Base-by-base conservation (phyloP, 1,284 basidiomycete genomes). In the Leccinum angustisporum region DNA sequence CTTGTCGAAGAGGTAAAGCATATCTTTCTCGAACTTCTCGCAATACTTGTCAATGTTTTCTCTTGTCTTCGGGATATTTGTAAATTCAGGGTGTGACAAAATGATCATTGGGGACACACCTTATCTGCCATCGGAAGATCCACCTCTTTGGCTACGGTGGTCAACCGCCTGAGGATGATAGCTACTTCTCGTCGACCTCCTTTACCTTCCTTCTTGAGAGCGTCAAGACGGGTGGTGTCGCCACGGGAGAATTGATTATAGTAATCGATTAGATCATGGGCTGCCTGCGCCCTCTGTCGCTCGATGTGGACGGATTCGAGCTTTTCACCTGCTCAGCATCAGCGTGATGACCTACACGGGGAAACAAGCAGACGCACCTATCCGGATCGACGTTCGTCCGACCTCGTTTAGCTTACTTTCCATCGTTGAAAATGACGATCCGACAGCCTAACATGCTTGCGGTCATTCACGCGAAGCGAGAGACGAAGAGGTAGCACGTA, bases 11-110 rank as follows among this genome's bases (percentile, higher is more conserved):
- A 98, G 81, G 72, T 92, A 89, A 60, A 99, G 86, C 87, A 98
- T 97, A 73, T 99, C 97, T 77, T 97, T 98, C 78, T 99, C 97
- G 68, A 99, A 99, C 72, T 92, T 92, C 78, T 99, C 97, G 78
- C 96, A 97, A 72, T 98, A 99, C 70, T 90, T 92, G 67, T 97
- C 95, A 66, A 97, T 94, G 60, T 84, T 87, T 72, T 97, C 95
- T 63, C 88, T 84, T 34, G 88, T 95, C 93, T 72, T 65, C 5
- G 5, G 14, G 31, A 21, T n/a, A 33, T 14, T 88, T 73, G 56
- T 57, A 30, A 43, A 43, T 33, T 25, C 53, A 46, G 14, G 13
- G 43, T 46, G 43, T 14, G 5, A 46, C 16, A 6, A 16, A 36
- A 38, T n/a, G 2, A 16, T 10, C 21, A 6, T 52, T 46, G 38